A percentile compares a stretch with the other conserved stretches of the same genome.
Conservation (phyloP, 2,329 filamentous ascomycete species). For the Aspergillus tubingensis region DNA sequence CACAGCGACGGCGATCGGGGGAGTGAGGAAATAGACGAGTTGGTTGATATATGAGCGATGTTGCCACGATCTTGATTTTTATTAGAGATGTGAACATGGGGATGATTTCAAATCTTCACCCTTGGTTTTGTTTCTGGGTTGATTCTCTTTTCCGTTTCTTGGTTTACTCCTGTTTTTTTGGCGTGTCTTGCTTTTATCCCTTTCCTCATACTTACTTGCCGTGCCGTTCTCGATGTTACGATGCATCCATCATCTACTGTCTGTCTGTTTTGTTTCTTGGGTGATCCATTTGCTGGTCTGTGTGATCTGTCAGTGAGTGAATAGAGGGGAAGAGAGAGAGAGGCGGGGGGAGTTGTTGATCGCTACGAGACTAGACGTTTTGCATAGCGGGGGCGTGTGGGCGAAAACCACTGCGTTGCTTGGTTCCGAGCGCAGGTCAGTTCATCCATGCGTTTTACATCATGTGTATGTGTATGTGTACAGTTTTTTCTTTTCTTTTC, state of each 20-base stretch:
- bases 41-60: conserved; percentile 18
- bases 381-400: conserved; percentile 16
- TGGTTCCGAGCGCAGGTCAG: not conserved
- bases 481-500: not conserved
- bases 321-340: not conserved
- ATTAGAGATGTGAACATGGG: not conserved
- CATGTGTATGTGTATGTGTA: not conserved
- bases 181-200: conserved; percentile 8
- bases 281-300: not conserved
- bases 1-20: conserved; percentile 55
- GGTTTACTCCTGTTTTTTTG: conserved; percentile 10
- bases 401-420: not conserved
- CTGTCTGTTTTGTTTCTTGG: not conserved
- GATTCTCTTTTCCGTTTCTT: not conserved
- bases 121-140: conserved; percentile 6
- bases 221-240: not conserved
- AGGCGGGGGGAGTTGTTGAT: not conserved
- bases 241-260: not conserved
- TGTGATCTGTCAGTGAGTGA: not conserved
- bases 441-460: no score
- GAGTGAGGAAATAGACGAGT: conserved; percentile 16
- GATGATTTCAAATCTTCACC: no score
- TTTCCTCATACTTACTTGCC: not conserved
- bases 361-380: not conserved
- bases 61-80: conserved; percentile 1